Base-by-base conservation (phyloP, 73 alveolate species). In the Blepharisma japonicum region DNA sequence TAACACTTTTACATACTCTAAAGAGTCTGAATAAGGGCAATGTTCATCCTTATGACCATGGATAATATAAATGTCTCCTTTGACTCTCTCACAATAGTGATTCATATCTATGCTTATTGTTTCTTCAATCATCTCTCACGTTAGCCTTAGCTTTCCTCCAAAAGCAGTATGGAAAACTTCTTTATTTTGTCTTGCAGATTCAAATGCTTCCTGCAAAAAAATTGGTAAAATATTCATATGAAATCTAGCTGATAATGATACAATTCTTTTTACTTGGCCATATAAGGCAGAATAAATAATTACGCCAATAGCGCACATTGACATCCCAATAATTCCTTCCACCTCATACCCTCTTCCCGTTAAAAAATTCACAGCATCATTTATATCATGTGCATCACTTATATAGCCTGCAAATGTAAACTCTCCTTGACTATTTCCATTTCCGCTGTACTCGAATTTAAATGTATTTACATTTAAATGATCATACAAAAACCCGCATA, bases 231-330 rank as follows among this genome's bases (percentile, higher is more conserved):
- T 51, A 4, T 11, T 51, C 74, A 61, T 61, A 25, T 61, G 18
- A 25, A 18, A 61, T 61, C 74, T 14, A 1, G 50, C 74, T 2
- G 74, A n/a, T 2, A 61, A 20, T 8, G 74, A 0, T 1, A 61
- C 0, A 25, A 20, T 20, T 1, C 2, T 14, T 14, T 14, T 11
- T 1, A 61, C 48, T 20, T 25, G 47, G 14, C 49, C 49, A 25
- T 61, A 61, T 14, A 61, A 9, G 47, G 74, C 39, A 18, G 74
- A 61, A 61, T 61, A 25, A n/a, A 61, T 61, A 14, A 61, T 18
- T 14, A 25, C 74, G 3, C 11, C 4, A 1, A 2, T 25, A 1
- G 49, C 74, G 11, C 50, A n/a, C 5, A 2, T 61, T 20, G 74
- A 2, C 2, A 2, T 2, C 18, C 74, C 74, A 61, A 61, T 61